Conservation (phyloP, 257 asterid species). For the Knoxia roxburghii region DNA sequence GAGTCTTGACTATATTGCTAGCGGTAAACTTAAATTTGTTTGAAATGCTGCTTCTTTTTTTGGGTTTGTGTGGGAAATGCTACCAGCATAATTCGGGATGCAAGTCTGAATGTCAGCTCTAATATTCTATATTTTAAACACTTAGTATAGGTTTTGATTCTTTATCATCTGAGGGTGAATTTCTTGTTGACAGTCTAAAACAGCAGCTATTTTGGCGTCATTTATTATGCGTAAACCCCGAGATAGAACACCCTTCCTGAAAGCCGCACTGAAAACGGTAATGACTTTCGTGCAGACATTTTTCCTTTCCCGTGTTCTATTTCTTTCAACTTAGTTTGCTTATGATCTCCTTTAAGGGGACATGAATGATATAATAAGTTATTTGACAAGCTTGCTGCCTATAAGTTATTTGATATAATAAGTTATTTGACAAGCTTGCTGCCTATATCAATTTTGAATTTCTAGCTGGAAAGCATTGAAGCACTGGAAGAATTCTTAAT, state of each 20-base stretch:
- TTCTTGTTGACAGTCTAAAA: slow-evolving; percentile 56
- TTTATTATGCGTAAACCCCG: slow-evolving; percentile 70
- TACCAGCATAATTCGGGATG: not conserved
- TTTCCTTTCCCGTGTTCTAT: not conserved
- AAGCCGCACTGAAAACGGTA: slow-evolving; percentile 86
- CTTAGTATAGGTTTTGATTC: not conserved
- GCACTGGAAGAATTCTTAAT: slow-evolving; percentile 71
- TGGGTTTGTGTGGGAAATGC: no score
- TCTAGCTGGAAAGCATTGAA: slow-evolving; percentile 70
- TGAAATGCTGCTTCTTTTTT: not conserved
- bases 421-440: not conserved
- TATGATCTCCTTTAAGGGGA: not conserved
- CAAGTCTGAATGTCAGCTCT: not conserved
- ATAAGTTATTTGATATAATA: no score
- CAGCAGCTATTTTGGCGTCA: slow-evolving; percentile 72
- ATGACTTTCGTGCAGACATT: slow-evolving; percentile 5
- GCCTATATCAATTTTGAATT: slow-evolving; percentile 1
- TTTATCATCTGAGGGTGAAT: slow-evolving; percentile 16
- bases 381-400: not conserved
- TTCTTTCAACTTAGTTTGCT: not conserved
- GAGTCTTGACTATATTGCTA: not conserved
- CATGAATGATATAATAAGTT: not conserved
- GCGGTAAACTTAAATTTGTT: not conserved
- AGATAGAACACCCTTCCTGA: slow-evolving; percentile 64
- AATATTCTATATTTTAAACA: not conserved